Conservation (phyloP, 208 protist genomes). For the Porcisia hertigi region DNA sequence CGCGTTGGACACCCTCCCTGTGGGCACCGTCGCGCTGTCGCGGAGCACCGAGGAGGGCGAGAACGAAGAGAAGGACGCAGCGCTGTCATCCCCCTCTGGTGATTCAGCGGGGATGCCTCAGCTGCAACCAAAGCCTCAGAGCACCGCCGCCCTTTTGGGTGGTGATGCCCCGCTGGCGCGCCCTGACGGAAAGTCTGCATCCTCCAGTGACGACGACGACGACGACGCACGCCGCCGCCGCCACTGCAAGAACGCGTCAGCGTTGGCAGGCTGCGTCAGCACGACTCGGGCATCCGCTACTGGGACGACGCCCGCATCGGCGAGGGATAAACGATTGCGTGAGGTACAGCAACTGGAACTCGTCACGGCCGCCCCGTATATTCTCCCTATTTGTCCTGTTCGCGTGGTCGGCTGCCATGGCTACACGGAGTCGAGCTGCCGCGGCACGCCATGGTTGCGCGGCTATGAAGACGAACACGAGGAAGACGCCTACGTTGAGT, state of each 20-base stretch:
- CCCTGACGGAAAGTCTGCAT: neutral
- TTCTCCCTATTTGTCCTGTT: conserved; percentile 48
- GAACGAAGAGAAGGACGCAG: conserved; percentile 9
- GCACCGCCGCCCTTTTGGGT: conserved; percentile 5
- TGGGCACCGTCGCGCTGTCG: neutral
- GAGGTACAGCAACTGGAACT: conserved; percentile 32
- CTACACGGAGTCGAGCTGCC: conserved; percentile 38
- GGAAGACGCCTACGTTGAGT: conserved; percentile 59
- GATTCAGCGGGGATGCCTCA: neutral
- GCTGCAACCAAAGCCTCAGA: neutral
- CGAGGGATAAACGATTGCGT: conserved; percentile 12
- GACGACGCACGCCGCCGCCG: neutral
- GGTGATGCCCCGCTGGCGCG: neutral
- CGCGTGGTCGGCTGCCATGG: conserved; percentile 54
- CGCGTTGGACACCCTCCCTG: neutral
- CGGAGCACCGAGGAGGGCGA: conserved; percentile 2
- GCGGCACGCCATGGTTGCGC: conserved; percentile 60
- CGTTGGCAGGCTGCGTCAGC: neutral
- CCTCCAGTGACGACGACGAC: conserved; percentile 12
- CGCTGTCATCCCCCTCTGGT: conserved; percentile 5
- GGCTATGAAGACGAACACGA: conserved; percentile 47
- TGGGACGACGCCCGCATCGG: conserved; percentile 6
- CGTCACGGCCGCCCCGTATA: conserved; percentile 31
- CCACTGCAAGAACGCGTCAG: neutral
- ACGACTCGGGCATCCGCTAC: conserved; percentile 1